Conservation (phyloP, 2,329 filamentous ascomycete genomes). For the Botrytis deweyae region DNA sequence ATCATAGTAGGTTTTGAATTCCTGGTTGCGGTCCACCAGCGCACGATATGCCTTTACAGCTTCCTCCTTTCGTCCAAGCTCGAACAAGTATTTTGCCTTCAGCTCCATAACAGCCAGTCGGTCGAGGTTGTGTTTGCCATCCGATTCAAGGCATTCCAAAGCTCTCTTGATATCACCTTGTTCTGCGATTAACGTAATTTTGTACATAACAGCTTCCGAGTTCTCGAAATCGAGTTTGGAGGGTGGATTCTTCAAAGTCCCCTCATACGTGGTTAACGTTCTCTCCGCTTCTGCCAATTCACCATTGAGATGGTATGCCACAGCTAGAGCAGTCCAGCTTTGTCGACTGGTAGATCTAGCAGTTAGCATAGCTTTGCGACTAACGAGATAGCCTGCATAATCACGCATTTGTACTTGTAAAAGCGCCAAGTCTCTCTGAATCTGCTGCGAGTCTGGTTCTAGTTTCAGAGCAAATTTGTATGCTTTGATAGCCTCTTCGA, state of each 20-base stretch:
- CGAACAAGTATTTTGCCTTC: constrained; percentile 78
- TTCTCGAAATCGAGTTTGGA: constrained; percentile 82
- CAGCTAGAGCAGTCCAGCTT: constrained; percentile 96
- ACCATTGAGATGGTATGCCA: constrained; percentile 88
- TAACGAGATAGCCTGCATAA: constrained; percentile 89
- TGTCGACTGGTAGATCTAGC: constrained; percentile 77
- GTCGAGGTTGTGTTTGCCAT: constrained; percentile 77
- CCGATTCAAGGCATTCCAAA: constrained; percentile 78
- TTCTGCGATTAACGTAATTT: constrained; percentile 92
- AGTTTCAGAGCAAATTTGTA: constrained; percentile 94
- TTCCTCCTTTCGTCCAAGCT: constrained; percentile 74
- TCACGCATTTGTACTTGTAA: constrained; percentile 97
- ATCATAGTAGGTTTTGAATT: constrained; percentile 84
- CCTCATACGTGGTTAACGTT: constrained; percentile 87
- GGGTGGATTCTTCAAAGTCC: constrained; percentile 80
- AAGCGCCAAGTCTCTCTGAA: constrained; percentile 88
- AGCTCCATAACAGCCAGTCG: constrained; percentile 81
- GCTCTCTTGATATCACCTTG: constrained; percentile 79
- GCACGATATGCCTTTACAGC: constrained; percentile 78
- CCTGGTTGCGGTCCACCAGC: constrained; percentile 82
- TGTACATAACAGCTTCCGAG: constrained; percentile 91
- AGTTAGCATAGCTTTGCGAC: constrained; percentile 83
- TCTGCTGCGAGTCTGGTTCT: constrained; percentile 92
- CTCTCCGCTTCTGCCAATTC: constrained; percentile 85
- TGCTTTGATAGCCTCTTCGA: constrained; percentile 97